Base-by-base conservation (phyloP, 148 eudicot species). In the Bassia scoparia region DNA sequence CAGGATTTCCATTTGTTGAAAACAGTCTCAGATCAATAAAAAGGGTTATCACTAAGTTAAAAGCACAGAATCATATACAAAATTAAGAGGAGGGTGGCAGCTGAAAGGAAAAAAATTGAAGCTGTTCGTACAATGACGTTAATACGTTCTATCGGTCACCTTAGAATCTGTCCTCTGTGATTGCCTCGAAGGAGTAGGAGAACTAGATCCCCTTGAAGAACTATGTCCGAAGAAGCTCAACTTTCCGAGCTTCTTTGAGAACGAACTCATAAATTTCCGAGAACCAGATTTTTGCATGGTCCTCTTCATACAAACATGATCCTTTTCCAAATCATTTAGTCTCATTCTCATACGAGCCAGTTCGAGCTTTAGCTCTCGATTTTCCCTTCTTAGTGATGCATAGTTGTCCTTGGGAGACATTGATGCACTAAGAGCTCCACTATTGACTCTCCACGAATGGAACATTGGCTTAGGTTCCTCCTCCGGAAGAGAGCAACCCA, bases 331-430 rank as follows among this genome's bases (percentile, higher is more conserved):
- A 84, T 95, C 99, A 79, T 92, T 92, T 17, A 95, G 83, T 70
- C 96, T 91, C 96, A 91, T 95, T 66, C 99, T 74, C 78, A 95
- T 74, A 43, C 97, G 83, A 33, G 96, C 97, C 44, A 95, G 84
- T 76, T 95, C 99, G 20, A 91, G 96, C 81, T 95, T 95, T 69
- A 95, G 85, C 67, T 95, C 97, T 73, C 93, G 70, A 60, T 89
- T 95, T 49, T 95, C 99, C 59, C 97, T 80, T 55, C 98, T 84
- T 56, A 91, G 77, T 20, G 96, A 91, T 7, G 98, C 97, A 24
- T 89, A 95, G 75, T 89, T 95, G 76, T 95, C 98, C 61, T 89
- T 79, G 8, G 97, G 98, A 80, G 97, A 95, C 91, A 91, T 84
- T 4, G 98, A 88, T 66, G 98, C 97, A 83, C 97, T 91, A 17